These are phyloP conservation scores for Trichosanthes truncata DNA, from an alignment of 306 rosid genomes.

Conservation along the genomic window DNA sequence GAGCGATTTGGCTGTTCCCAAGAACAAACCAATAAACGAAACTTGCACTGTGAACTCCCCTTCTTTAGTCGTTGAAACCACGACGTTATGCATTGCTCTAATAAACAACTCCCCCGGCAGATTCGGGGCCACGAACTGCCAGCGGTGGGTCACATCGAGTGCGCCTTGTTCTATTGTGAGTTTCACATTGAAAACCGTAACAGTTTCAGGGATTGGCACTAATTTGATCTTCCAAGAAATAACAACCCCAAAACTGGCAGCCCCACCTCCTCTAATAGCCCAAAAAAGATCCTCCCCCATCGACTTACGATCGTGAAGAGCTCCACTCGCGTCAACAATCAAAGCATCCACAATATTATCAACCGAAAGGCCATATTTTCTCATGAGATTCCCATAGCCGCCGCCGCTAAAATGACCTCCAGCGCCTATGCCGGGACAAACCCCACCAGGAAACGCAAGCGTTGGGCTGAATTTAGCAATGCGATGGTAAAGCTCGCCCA, in stretches of 20 bases:
- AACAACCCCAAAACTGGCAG: constrained; percentile 62
- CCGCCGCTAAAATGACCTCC: constrained; percentile 84
- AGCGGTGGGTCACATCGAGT: constrained; percentile 46
- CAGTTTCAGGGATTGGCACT: constrained; percentile 43
- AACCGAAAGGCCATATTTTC: constrained; percentile 51
- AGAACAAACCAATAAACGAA: constrained; percentile 39
- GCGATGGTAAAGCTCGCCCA: constrained; percentile 60
- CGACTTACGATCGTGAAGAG: constrained; percentile 26
- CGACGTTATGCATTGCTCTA: constrained; percentile 19
- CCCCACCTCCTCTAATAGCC: constrained; percentile 86
- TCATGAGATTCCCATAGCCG: constrained; percentile 66
- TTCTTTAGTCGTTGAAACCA: constrained; percentile 23
- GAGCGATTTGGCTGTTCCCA: constrained; percentile 28
- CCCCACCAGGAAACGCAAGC: constrained; percentile 58
- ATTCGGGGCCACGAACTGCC: constrained; percentile 54
- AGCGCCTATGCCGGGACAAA: constrained; percentile 55
- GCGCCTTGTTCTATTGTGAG: constrained; percentile 25
- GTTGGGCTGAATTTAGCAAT: constrained; percentile 49
- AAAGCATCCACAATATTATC: constrained; percentile 59
- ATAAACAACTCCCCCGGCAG: constrained; percentile 32
- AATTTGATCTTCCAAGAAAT: constrained; percentile 43
- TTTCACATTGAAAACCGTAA: constrained; percentile 35
- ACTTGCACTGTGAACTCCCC: constrained; percentile 32
- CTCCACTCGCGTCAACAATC: constrained; percentile 47
- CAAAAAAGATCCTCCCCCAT: constrained; percentile 85